Conservation (phyloP, 139 green algal species). For the Desmodesmus armatus region DNA sequence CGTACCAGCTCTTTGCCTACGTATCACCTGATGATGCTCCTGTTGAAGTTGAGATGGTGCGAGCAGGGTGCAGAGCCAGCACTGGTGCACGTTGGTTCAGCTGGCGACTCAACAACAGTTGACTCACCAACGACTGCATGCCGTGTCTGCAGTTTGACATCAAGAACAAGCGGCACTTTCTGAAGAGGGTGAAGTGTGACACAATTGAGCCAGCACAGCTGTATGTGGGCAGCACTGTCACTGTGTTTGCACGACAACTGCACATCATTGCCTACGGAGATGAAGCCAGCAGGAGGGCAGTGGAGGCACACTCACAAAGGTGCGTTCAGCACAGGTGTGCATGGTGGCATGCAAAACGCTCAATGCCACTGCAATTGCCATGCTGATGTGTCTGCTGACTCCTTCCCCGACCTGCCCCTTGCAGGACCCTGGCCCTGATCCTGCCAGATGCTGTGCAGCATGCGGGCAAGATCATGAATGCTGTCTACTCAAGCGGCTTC, state of each 20-base stretch:
- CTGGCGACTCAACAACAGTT: neutral
- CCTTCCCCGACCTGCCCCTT: too few relatives aligned
- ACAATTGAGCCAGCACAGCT: slow-evolving; percentile 66
- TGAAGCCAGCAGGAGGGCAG: slow-evolving; percentile 65
- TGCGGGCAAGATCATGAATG: slow-evolving; percentile 81
- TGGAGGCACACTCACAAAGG: slow-evolving; percentile 61
- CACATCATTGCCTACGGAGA: slow-evolving; percentile 84
- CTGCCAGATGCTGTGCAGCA: slow-evolving; percentile 82
- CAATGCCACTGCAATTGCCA: neutral
- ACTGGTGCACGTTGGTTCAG: too few relatives aligned
- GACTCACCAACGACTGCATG: neutral
- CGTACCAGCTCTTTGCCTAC: slow-evolving; percentile 83
- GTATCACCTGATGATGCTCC: slow-evolving; percentile 58
- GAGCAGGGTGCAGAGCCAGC: neutral
- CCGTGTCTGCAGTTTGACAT: slow-evolving; percentile 78
- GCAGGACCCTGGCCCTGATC: slow-evolving; percentile 84
- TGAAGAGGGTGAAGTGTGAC: slow-evolving; percentile 74
- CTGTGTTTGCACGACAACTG: slow-evolving; percentile 79
- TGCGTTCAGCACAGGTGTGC: slow-evolving; percentile 22
- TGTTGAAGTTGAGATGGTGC: slow-evolving; percentile 82
- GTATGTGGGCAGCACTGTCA: slow-evolving; percentile 72
- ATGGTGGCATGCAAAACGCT: neutral
- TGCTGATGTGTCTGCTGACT: neutral
- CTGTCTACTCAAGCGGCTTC: slow-evolving; percentile 72
- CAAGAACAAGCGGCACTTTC: slow-evolving; percentile 82